Evolutionary conservation across 352 stramenopile species (phyloP).

Genomic region (Pythium utonaiense): DNA sequence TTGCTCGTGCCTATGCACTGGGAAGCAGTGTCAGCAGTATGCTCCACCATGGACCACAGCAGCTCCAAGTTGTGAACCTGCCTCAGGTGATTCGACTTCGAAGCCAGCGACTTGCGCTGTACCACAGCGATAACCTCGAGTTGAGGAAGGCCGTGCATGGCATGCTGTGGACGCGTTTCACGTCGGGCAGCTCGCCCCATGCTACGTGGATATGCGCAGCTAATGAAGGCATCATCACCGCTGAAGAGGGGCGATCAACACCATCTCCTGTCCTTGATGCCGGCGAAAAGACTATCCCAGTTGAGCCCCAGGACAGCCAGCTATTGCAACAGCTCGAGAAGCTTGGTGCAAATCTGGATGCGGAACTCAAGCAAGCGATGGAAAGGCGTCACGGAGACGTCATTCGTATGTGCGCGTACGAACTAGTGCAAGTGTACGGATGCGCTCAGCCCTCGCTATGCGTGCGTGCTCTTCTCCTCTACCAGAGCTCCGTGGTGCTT

Average conservation of each 20-base stretch:
- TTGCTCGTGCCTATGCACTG: conserved; percentile 6
- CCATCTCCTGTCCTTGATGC: not conserved
- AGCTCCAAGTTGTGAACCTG: conserved; percentile 22
- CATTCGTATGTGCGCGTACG: conserved; percentile 42
- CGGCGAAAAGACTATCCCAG: conserved; percentile 8
- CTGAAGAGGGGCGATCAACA: conserved; percentile 14
- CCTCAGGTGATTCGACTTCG: conserved; percentile 32
- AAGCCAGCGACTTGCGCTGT: conserved; percentile 41
- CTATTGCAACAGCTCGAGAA: not conserved
- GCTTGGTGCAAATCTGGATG: conserved; percentile 11
- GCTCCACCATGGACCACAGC: conserved; percentile 1
- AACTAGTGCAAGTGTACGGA: conserved; percentile 53
- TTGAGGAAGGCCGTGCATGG: conserved; percentile 18
- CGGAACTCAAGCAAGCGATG: conserved; percentile 27
- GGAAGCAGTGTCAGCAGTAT: not conserved
- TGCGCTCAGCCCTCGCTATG: conserved; percentile 45
- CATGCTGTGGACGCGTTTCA: conserved; percentile 52
- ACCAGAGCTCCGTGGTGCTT: conserved; percentile 47
- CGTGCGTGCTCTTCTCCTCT: conserved; percentile 54
- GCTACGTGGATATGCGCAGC: conserved; percentile 52
- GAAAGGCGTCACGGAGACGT: conserved; percentile 39
- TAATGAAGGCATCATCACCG: not conserved
- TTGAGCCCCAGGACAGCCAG: conserved; percentile 2
- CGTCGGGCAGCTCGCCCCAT: conserved; percentile 25
- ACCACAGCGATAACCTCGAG: conserved; percentile 28